Conservation (phyloP, 495 filamentous ascomycete species). For the Penicillium coprophilum region DNA sequence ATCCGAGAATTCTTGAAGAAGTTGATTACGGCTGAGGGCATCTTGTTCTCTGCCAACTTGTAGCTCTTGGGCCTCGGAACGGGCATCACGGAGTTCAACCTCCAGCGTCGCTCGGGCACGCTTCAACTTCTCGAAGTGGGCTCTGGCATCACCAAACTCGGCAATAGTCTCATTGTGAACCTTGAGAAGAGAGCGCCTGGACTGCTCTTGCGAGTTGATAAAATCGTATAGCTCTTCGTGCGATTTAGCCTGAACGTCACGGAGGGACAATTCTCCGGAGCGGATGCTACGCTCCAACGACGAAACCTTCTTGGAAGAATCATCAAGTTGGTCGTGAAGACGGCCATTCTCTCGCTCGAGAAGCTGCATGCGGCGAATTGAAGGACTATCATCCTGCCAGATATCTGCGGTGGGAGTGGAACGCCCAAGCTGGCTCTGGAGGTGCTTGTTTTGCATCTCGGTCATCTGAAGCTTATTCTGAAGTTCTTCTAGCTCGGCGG, state of each 20-base stretch:
- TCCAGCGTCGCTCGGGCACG: conserved; percentile 75
- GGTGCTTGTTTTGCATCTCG: conserved; percentile 93
- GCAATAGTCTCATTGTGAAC: conserved; percentile 81
- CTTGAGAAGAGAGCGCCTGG: conserved; percentile 75
- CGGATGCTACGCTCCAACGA: conserved; percentile 82
- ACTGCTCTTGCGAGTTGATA: conserved; percentile 91
- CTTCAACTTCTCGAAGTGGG: conserved; percentile 80
- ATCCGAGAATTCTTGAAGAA: conserved; percentile 90
- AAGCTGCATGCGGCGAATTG: conserved; percentile 79
- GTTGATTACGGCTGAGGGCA: conserved; percentile 74
- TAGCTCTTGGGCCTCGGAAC: conserved; percentile 81
- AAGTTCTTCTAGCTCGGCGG: conserved; percentile 84
- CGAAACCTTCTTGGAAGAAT: conserved; percentile 91
- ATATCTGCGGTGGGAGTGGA: conserved; percentile 56
- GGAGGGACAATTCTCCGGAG: conserved; percentile 83
- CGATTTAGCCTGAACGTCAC: conserved; percentile 89
- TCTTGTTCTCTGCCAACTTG: conserved; percentile 78
- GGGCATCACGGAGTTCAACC: conserved; percentile 84
- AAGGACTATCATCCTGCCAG: conserved; percentile 80
- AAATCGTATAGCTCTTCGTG: conserved; percentile 94
- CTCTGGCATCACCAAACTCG: conserved; percentile 82
- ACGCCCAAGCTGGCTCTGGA: conserved; percentile 82
- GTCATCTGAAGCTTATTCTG: conserved; percentile 94
- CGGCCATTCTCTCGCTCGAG: conserved; percentile 90
- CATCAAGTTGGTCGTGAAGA: conserved; percentile 92